Evolutionary conservation across 148 eudicot species (phyloP).

Genomic region (Polygonum aviculare): DNA sequence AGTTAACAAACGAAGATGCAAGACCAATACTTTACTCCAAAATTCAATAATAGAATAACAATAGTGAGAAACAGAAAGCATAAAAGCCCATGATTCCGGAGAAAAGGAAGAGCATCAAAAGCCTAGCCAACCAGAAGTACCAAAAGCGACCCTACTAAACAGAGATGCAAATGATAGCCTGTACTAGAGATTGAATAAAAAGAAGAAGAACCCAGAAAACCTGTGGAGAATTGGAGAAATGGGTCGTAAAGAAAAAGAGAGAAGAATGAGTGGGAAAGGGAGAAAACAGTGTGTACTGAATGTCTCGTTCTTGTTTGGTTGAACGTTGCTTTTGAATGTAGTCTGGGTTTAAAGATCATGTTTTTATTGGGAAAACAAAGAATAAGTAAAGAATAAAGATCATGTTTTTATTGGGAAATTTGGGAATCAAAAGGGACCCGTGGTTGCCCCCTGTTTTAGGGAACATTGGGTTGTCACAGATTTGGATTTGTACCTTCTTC

Average conservation of each 20-base stretch:
- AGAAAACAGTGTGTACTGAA: not conserved
- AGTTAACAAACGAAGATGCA: not conserved
- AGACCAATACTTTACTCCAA: not conserved
- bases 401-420: not conserved
- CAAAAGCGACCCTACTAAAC: not conserved
- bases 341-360: not conserved
- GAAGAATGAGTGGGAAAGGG: not conserved
- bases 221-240: not conserved
- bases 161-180: not conserved
- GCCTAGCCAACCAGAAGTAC: constrained; percentile 3
- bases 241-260: constrained; percentile 3
- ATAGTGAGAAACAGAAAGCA: not conserved
- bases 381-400: not conserved
- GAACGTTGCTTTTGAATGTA: not conserved
- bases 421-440: not conserved
- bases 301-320: not conserved
- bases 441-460: not conserved
- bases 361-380: not conserved
- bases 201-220: not conserved
- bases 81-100: not conserved
- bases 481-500: not conserved
- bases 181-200: not conserved
- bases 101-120: not conserved
- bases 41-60: not conserved
- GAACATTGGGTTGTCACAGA: not conserved